Conservation (phyloP, 2,329 filamentous ascomycete species). For the Domatiomyces catenatus region DNA sequence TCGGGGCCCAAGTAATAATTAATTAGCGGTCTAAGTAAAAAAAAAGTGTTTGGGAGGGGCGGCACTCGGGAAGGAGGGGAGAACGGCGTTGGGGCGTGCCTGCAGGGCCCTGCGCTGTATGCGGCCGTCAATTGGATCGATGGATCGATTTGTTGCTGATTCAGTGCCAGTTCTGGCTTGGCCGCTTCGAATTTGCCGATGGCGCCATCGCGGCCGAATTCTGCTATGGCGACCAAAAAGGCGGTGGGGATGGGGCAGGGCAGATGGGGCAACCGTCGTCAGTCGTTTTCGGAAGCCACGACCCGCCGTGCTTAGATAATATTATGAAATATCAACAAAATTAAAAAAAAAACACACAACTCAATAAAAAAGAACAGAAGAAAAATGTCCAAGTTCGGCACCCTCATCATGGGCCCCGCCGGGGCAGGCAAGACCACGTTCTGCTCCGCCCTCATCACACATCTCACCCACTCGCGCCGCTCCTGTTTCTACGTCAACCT, state of each 20-base stretch:
- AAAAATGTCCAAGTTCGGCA: slow-evolving; percentile 80
- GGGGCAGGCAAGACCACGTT: slow-evolving; percentile 97
- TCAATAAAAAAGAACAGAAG: too few species aligned
- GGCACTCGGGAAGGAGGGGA: slow-evolving; percentile 4
- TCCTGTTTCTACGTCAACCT: slow-evolving; percentile 97
- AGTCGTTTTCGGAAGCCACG: not conserved
- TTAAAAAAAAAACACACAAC: not conserved
- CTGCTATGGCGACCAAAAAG: not conserved
- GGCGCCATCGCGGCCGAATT: not conserved
- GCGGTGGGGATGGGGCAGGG: not conserved
- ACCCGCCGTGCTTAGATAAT: too few species aligned
- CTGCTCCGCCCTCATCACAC: slow-evolving; percentile 81
- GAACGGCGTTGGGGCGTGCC: slow-evolving; percentile 1
- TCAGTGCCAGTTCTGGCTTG: not conserved
- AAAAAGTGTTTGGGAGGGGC: not conserved
- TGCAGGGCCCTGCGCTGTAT: not conserved
- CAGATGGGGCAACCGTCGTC: too few species aligned
- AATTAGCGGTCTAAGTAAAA: not conserved
- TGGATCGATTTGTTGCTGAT: too few species aligned
- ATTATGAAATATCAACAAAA: not conserved
- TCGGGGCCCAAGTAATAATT: not conserved
- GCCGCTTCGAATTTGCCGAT: not conserved
- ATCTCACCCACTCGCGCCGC: slow-evolving; percentile 78
- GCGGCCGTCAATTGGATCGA: not conserved
- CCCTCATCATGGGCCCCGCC: slow-evolving; percentile 89